Evolutionary conservation across 805 yeast species (phyloP).

Genomic region (Kuraishia cidri): DNA sequence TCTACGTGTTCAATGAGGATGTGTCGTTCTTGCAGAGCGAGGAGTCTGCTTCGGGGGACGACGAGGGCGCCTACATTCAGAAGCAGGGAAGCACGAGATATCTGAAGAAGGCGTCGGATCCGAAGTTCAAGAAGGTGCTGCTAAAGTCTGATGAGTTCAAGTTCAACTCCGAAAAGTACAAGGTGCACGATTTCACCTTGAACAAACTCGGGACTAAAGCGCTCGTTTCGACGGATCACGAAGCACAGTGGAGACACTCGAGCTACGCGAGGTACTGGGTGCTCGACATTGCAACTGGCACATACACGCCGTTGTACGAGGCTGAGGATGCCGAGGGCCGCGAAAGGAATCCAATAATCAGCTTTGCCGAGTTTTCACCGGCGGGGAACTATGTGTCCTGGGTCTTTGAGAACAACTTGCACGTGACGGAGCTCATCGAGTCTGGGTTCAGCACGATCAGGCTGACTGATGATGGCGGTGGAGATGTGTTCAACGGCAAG

Average conservation of each 20-base stretch:
- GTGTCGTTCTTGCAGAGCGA: slow-evolving; percentile 14
- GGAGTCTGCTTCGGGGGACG: slow-evolving; percentile 21
- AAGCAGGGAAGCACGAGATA: slow-evolving; percentile 6
- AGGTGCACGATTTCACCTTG: slow-evolving; percentile 30
- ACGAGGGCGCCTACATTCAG: slow-evolving; percentile 33
- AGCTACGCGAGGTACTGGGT: slow-evolving; percentile 54
- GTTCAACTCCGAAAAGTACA: slow-evolving; percentile 28
- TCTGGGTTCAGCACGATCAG: slow-evolving; percentile 12
- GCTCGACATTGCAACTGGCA: slow-evolving; percentile 31
- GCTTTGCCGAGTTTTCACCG: slow-evolving; percentile 61
- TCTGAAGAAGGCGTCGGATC: slow-evolving; percentile 16
- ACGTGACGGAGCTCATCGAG: slow-evolving; percentile 12
- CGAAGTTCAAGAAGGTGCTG: slow-evolving; percentile 18
- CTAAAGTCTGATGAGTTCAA: slow-evolving; percentile 24
- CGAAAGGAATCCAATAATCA: slow-evolving; percentile 24
- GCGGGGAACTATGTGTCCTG: slow-evolving; percentile 44
- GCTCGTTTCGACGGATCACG: slow-evolving; percentile 41
- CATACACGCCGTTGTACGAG: slow-evolving; percentile 15
- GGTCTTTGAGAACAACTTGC: slow-evolving; percentile 48
- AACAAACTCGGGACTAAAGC: slow-evolving; percentile 38
- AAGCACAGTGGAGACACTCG: slow-evolving; percentile 65
- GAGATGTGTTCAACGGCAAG: slow-evolving; percentile 50
- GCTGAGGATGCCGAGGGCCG: slow-evolving; percentile 7
- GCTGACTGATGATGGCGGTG: slow-evolving; percentile 44
- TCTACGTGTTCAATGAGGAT: slow-evolving; percentile 14